Conservation (phyloP, 2,329 filamentous ascomycete genomes). For the Penicillium sp. region DNA sequence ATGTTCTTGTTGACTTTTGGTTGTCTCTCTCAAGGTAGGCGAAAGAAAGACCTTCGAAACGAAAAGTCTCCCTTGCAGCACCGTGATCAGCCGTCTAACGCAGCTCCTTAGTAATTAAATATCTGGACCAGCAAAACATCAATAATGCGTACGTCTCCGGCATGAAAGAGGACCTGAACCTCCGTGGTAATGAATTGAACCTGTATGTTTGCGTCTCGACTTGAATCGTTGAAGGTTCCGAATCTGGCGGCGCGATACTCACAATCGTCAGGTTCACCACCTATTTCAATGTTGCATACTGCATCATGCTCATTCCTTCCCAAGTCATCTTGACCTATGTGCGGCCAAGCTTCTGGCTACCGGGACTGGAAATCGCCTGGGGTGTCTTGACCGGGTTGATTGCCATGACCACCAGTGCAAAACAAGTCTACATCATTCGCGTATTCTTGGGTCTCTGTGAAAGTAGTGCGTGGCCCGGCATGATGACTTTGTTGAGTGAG, state of each 20-base stretch:
- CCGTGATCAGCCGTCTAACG: neutral
- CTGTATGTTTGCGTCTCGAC: slow-evolving; percentile 4
- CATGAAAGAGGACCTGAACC: slow-evolving; percentile 21
- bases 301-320: slow-evolving; percentile 36
- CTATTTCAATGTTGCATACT: slow-evolving; percentile 38
- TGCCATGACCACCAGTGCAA: slow-evolving; percentile 23
- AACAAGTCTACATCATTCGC: slow-evolving; percentile 26
- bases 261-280: slow-evolving; percentile 30
- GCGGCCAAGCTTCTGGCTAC: slow-evolving; percentile 26
- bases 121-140: slow-evolving; percentile 21
- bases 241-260: neutral
- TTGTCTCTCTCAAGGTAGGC: slow-evolving; percentile 35
- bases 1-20: slow-evolving; percentile 38
- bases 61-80: no score
- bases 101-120: slow-evolving; percentile 18
- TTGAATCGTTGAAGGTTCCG: no score
- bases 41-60: no score
- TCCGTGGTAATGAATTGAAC: slow-evolving; percentile 20
- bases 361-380: slow-evolving; percentile 25
- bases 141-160: slow-evolving; percentile 27
- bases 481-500: slow-evolving; percentile 29
- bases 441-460: slow-evolving; percentile 28
- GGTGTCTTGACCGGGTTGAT: slow-evolving; percentile 26
- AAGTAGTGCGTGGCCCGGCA: slow-evolving; percentile 26
- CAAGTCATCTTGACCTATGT: slow-evolving; percentile 37